Evolutionary conservation across 805 yeast genomes (phyloP).

Genomic region (Metschnikowia anglica): DNA sequence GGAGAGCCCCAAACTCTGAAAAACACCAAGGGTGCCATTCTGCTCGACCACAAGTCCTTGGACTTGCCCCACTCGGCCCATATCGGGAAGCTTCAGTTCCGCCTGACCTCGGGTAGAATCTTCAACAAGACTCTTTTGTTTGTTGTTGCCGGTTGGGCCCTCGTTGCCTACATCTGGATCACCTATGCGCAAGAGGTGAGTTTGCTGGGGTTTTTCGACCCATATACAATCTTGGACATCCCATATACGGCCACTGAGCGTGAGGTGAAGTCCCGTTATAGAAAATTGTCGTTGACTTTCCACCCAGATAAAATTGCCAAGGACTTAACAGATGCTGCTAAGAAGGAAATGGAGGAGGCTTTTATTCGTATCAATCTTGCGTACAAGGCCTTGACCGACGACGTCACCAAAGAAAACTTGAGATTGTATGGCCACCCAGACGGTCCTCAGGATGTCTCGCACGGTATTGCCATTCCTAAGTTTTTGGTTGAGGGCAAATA

Average conservation of each 20-base stretch:
- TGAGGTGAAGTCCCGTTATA: constrained; percentile 77
- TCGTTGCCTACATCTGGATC: constrained; percentile 43
- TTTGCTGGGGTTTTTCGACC: constrained; percentile 67
- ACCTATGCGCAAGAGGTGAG: constrained; percentile 46
- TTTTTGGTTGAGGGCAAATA: constrained; percentile 82
- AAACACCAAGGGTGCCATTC: constrained; percentile 33
- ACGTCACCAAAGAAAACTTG: constrained; percentile 74
- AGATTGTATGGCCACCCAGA: constrained; percentile 95
- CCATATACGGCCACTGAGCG: constrained; percentile 65
- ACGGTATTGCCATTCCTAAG: constrained; percentile 94
- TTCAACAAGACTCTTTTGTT: constrained; percentile 38
- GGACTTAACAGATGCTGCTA: constrained; percentile 56
- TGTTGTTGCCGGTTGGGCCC: constrained; percentile 59
- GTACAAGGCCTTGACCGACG: constrained; percentile 93
- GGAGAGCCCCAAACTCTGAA: constrained; percentile 19
- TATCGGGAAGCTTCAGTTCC: constrained; percentile 28
- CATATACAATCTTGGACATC: constrained; percentile 81
- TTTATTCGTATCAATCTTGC: constrained; percentile 87
- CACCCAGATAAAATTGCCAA: constrained; percentile 92
- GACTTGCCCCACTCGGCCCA: constrained; percentile 29
- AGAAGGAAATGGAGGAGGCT: constrained; percentile 61
- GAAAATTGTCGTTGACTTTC: constrained; percentile 80
- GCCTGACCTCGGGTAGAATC: constrained; percentile 31
- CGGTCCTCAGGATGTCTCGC: constrained; percentile 87
- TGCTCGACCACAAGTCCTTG: constrained; percentile 30